These are phyloP conservation scores for Trichoderma sp. DNA, from an alignment of 2,329 filamentous ascomycete genomes.

Conservation along the genomic window DNA sequence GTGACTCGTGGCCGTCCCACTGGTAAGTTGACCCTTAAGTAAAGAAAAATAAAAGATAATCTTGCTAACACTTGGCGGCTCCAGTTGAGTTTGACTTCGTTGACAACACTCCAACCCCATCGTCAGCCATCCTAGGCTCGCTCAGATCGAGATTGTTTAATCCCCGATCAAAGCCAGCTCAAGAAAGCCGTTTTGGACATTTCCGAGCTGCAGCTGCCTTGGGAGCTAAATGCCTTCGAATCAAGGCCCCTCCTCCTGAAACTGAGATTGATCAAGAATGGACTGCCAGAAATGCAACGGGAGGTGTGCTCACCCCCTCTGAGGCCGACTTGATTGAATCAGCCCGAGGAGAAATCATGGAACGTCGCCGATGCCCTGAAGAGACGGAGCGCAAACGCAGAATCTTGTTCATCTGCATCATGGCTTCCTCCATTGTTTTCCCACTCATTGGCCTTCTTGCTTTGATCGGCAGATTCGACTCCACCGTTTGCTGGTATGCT, in stretches of 20 bases:
- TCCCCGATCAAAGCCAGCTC: not conserved
- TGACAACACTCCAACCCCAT: conserved; percentile 7
- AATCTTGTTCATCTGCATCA: conserved; percentile 40
- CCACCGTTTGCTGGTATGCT: conserved; percentile 49
- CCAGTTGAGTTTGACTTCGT: not conserved
- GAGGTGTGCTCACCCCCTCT: conserved; percentile 8
- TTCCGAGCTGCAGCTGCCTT: conserved; percentile 13
- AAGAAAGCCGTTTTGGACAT: not conserved
- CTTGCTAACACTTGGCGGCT: not conserved
- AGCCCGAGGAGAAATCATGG: conserved; percentile 32
- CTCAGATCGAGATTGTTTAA: not conserved
- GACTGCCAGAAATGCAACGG: not conserved
- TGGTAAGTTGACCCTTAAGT: not conserved
- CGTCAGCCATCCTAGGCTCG: conserved; percentile 16
- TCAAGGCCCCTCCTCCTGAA: not conserved
- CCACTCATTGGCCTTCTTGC: conserved; percentile 48
- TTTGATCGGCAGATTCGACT: conserved; percentile 45
- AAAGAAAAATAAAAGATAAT: not conserved
- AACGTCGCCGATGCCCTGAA: conserved; percentile 30
- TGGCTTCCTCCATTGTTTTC: conserved; percentile 41
- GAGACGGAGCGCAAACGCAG: conserved; percentile 33
- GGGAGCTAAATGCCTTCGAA: conserved; percentile 13
- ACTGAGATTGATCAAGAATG: not conserved
- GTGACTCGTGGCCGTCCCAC: not conserved
- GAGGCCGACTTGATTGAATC: conserved; percentile 32